Evolutionary conservation across 208 protist species (phyloP).

Genomic region (Tritrichomonas musculus): DNA sequence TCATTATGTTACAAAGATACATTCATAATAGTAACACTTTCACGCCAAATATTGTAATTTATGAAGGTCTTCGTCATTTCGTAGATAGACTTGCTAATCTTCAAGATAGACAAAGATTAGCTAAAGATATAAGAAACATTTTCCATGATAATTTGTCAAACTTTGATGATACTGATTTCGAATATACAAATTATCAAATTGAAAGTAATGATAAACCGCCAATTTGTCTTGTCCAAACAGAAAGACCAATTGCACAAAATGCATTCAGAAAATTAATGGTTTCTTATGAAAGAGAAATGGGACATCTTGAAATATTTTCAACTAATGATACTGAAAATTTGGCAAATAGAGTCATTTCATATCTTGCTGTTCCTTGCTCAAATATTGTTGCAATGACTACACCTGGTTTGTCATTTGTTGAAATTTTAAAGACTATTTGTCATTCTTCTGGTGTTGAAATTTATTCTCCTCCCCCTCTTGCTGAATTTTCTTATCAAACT

Average conservation of each 20-base stretch:
- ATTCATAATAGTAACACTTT: slow-evolving; percentile 4
- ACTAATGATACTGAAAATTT: neutral
- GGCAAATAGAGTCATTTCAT: neutral
- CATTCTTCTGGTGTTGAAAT: slow-evolving; percentile 10
- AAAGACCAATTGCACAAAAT: neutral
- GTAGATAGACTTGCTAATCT: neutral
- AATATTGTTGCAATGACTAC: neutral
- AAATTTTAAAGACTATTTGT: slow-evolving; percentile 8
- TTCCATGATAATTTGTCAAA: neutral
- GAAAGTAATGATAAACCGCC: slow-evolving; percentile 26
- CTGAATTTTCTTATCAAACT: neutral
- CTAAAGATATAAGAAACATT: neutral
- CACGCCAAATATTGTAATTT: neutral
- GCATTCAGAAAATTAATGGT: neutral
- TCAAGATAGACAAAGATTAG: neutral
- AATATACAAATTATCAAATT: slow-evolving; percentile 28
- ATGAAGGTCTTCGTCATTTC: slow-evolving; percentile 19
- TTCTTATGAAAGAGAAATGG: slow-evolving; percentile 33
- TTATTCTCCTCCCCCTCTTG: neutral
- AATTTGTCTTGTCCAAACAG: neutral
- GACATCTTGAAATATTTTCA: neutral
- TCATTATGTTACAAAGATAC: neutral
- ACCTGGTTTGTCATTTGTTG: slow-evolving; percentile 10
- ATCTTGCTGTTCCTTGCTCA: neutral
- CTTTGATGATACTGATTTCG: neutral